Conservation (phyloP, 352 stramenopile genomes). For the Globisporangium spiculum region DNA sequence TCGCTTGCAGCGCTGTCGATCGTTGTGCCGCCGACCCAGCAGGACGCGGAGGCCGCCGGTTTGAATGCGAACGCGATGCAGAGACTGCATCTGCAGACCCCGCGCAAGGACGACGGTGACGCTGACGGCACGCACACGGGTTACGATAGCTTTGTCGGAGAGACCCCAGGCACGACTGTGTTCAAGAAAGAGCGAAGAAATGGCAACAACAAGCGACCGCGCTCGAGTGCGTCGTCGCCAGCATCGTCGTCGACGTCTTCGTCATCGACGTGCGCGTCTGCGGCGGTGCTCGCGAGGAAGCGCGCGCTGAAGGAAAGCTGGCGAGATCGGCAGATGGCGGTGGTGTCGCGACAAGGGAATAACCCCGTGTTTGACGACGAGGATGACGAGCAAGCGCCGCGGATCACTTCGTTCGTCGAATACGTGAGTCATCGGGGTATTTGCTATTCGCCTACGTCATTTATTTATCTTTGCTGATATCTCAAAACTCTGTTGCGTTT, state of each 20-base stretch:
- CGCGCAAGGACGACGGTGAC: background rate
- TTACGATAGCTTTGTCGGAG: constrained; percentile 1
- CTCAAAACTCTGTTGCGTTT: background rate
- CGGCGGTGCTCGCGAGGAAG: constrained; percentile 14
- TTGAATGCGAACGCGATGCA: constrained; percentile 17
- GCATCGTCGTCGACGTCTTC: constrained; percentile 11
- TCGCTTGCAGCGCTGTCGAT: constrained; percentile 16
- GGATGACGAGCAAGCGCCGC: constrained; percentile 8
- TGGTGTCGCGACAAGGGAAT: background rate
- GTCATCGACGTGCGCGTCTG: constrained; percentile 13
- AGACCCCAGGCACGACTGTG: constrained; percentile 6
- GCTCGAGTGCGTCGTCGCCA: constrained; percentile 7
- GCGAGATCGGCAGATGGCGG: background rate
- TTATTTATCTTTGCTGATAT: background rate
- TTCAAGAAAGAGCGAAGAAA: background rate
- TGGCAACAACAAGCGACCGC: constrained; percentile 1
- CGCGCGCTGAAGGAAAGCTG: constrained; percentile 14
- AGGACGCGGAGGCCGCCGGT: background rate
- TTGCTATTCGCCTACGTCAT: background rate
- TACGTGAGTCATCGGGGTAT: constrained; percentile 12
- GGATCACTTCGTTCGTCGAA: constrained; percentile 19
- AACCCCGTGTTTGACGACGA: background rate
- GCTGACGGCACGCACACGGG: background rate
- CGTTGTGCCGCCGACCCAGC: constrained; percentile 6
- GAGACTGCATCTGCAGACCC: constrained; percentile 18